Conservation (phyloP, 441 rosid genomes). For the Adansonia grandidieri region DNA sequence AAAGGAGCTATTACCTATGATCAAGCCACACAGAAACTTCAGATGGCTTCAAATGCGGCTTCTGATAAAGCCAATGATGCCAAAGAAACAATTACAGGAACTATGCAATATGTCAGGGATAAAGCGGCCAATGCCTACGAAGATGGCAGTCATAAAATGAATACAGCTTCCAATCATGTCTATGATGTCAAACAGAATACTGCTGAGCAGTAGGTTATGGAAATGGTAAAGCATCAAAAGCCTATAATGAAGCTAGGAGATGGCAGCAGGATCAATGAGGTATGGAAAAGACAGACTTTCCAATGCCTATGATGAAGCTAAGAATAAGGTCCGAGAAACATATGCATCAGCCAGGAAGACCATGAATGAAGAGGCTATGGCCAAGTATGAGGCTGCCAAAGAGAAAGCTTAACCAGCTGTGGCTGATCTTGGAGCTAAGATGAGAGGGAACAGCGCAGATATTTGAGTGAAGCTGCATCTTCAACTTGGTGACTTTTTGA, state of each 20-base stretch:
- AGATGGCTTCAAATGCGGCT: conserved; percentile 22
- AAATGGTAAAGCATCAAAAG: conserved; percentile 20
- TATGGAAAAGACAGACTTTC: too few species aligned
- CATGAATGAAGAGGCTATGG: conserved; percentile 39
- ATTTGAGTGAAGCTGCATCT: conserved; percentile 33
- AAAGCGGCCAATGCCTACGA: conserved; percentile 34
- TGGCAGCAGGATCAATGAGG: conserved; percentile 11
- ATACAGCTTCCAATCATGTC: conserved; percentile 10
- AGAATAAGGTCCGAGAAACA: background rate
- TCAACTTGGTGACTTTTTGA: background rate
- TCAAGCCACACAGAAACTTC: conserved; percentile 27
- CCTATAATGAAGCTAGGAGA: conserved; percentile 25
- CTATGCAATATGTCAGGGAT: conserved; percentile 37
- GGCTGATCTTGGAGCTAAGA: conserved; percentile 46
- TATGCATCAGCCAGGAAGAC: conserved; percentile 36
- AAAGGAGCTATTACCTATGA: conserved; percentile 36
- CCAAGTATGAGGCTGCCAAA: conserved; percentile 51
- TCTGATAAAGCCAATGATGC: conserved; percentile 26
- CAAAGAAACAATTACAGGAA: conserved; percentile 33
- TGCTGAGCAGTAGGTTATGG: background rate
- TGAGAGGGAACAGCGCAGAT: conserved; percentile 39
- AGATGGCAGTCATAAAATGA: conserved; percentile 28
- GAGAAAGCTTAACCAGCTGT: conserved; percentile 56
- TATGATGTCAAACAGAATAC: background rate
- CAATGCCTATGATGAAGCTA: conserved; percentile 32